Base-by-base conservation (phyloP, 106 monocot genomes). In the Dendrobium catenatum region DNA sequence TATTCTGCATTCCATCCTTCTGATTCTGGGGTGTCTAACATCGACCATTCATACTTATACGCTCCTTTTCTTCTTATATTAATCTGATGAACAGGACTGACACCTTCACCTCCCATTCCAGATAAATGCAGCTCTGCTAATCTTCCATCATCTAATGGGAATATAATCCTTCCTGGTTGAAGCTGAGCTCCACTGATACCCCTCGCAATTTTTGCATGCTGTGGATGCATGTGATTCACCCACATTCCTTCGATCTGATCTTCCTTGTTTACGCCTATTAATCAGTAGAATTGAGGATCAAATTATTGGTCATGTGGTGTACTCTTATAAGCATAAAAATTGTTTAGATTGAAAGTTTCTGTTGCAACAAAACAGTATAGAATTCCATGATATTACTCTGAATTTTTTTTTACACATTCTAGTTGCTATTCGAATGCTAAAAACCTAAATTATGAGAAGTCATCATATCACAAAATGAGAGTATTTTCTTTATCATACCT, bases 1-100 rank as follows among this genome's bases (percentile, higher is more conserved):
- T 96, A 93, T 68, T 96, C 93, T 73, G 84, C 89, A 85, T 96
- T 96, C 96, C 96, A 96, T 81, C 96, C 96, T 89, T 96, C 96
- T 58, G 93, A 87, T 85, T 96, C 96, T 48, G 96, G 96, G 16
- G 80, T 81, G 64, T 96, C 96, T 84, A 96, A 22, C 51, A 91
- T 77, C 41, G 93, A 91, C 96, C 96, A 96, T 80, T 93, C 87
- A 77, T 91, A 93, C 75, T 59, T 91, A 79, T 80, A 84, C 76
- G 79, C 58, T 73, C 84, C 41, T 86, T 89, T 91, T 75, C 87
- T 89, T 66, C 93, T 76, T 54, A 76, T 26, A 78, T 41, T 86
- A 24, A 74, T 80, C 40, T 85, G 87, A 31, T 86, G 82, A 46
- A 41, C 79, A 46, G 93, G 95, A 40, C 91, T 87, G n/a, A 66